Evolutionary conservation across 164 flowering plant species (phyloP), one percentile per base, ranked within the genome.

Genomic region (Protea cynaroides): DNA sequence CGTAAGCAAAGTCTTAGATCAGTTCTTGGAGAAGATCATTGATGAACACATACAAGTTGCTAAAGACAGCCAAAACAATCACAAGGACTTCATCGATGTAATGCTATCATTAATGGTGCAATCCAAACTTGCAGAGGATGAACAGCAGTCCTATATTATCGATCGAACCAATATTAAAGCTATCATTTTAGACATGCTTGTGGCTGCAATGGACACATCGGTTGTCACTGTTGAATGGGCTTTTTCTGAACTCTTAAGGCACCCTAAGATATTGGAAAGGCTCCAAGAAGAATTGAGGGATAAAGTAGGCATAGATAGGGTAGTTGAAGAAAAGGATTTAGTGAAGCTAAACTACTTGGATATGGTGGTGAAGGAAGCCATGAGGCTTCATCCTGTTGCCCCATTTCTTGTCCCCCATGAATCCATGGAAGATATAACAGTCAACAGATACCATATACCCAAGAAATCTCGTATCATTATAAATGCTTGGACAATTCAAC

Each of bases 401-500:
- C 78, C 82, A 23, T 25, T 76, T 11, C 72, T 79, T 4, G 10
- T 76, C n/a, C 79, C 82, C 4, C 77, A 21, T 3, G 66, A 76
- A 54, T 63, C 76, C 29, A 56, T n/a, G 21, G 72, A 72, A 51
- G 78, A 68, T 25, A 52, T 52, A 46, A 70, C 51, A 0, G 58
- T 76, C 14, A 47, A 71, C 12, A 66, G 71, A 7, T 71, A 63
- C 54, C 55, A 58, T 47, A 73, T 75, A 50, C 74, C 78, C 0
- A 57, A 56, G 59, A 68, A 68, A 7, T 69, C 81, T 1, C 55
- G 75, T 8, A 58, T 78, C 58, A 24, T 78, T 4, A 36, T 72
- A n/a, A 78, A 78, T 51, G 66, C 59, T 22, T 76, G 78, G 76
- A 61, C 73, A 0, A 75, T 75, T 17, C 75, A 69, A 25, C 56